These are phyloP conservation scores for Jatropha podagrica DNA, from an alignment of 441 rosid species.

Conservation along the genomic window DNA sequence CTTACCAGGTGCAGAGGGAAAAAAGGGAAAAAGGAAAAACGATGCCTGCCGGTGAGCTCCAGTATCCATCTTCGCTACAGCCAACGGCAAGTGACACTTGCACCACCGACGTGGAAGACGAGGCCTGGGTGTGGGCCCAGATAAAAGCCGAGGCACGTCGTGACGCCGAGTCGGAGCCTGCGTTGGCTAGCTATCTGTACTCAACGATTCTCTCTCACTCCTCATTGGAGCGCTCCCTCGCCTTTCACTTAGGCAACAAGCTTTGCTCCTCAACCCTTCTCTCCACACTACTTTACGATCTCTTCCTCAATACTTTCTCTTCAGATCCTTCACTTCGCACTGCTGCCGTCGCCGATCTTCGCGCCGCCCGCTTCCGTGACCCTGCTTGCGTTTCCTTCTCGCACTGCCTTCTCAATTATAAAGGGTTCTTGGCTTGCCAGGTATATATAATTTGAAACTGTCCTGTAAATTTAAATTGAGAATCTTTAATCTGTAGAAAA, in stretches of 20 bases:
- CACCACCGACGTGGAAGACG: constrained; percentile 36
- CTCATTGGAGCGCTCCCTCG: constrained; percentile 75
- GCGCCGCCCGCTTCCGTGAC: constrained; percentile 79
- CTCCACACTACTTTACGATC: constrained; percentile 85
- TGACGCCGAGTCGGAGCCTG: constrained; percentile 93
- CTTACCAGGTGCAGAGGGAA: too few species aligned
- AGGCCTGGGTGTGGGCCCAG: constrained; percentile 69
- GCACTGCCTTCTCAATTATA: constrained; percentile 94
- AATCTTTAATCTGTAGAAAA: neutral
- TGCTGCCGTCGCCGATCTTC: constrained; percentile 90
- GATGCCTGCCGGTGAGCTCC: constrained; percentile 50
- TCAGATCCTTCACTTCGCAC: constrained; percentile 66
- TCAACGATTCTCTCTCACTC: constrained; percentile 91
- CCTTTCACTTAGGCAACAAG: constrained; percentile 92
- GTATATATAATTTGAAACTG: constrained; percentile 23
- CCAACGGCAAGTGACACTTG: constrained; percentile 11
- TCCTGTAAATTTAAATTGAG: neutral
- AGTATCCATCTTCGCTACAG: constrained; percentile 26
- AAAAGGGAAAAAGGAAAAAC: neutral
- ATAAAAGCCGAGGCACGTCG: constrained; percentile 89
- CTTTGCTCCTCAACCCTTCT: constrained; percentile 94
- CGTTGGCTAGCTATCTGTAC: constrained; percentile 86
- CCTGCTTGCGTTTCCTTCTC: constrained; percentile 95
- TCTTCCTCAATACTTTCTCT: constrained; percentile 76
- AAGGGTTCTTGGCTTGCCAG: constrained; percentile 96